These are phyloP conservation scores for Wickerhamomyces mucosus DNA, from an alignment of 805 yeast species.

Conservation along the genomic window DNA sequence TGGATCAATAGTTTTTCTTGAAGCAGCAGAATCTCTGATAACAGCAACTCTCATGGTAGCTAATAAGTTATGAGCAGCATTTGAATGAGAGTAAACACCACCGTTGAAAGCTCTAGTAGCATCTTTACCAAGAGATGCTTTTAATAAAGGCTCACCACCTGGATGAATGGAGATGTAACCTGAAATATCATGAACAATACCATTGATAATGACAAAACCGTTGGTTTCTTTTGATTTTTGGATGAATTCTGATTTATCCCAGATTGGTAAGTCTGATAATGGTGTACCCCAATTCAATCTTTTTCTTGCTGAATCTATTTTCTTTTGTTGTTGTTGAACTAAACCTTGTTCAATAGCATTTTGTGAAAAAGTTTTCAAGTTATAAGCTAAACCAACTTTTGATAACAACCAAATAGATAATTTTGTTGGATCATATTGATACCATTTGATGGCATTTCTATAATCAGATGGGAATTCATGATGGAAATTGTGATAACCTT, in stretches of 20 bases:
- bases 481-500: conserved; percentile 86
- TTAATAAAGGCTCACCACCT: conserved; percentile 69
- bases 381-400: conserved; percentile 55
- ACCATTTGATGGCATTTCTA: conserved; percentile 82
- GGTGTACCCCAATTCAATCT: conserved; percentile 70
- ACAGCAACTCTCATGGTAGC: conserved; percentile 81
- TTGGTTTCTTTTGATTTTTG: conserved; percentile 30
- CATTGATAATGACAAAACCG: conserved; percentile 63
- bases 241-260: conserved; percentile 57
- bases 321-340: conserved; percentile 77
- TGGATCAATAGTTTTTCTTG: conserved; percentile 15
- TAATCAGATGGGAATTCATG: conserved; percentile 87
- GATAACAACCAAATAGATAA: conserved; percentile 47
- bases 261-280: conserved; percentile 56
- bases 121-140: conserved; percentile 69
- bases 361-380: conserved; percentile 67
- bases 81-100: conserved; percentile 77
- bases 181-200: conserved; percentile 72
- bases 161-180: conserved; percentile 68
- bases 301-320: conserved; percentile 52
- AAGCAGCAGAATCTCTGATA: conserved; percentile 52
- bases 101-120: conserved; percentile 81
- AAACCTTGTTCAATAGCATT: conserved; percentile 78
- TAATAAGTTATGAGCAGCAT: conserved; percentile 76
- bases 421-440: conserved; percentile 82